A percentile compares a stretch with the other conserved stretches of the same genome.
phyloP scores from a whole-genome alignment of 768 basidiomycete genomes.

The Xerocomellus amylosporus region DNA sequence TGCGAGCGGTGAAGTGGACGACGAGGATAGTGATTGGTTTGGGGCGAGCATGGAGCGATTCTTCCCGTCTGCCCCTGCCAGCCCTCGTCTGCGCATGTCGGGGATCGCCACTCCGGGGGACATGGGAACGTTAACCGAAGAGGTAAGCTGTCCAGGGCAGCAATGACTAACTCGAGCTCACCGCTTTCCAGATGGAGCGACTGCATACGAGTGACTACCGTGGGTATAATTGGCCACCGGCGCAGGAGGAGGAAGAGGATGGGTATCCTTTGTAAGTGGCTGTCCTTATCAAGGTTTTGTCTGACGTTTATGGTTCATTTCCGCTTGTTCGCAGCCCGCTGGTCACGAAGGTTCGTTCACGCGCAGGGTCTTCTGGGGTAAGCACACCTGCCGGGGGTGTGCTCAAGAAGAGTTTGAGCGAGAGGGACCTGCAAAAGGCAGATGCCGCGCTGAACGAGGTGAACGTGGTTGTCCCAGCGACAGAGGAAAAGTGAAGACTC shows the following conservation, averaged over 20 bases:
- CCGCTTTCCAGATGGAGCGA: conserved; percentile 67
- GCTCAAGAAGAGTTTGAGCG: conserved; percentile 78
- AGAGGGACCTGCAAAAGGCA: conserved; percentile 81
- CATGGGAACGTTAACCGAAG: conserved; percentile 85
- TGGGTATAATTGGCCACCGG: conserved; percentile 53
- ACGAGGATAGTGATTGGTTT: conserved; percentile 38
- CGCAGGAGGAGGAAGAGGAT: conserved; percentile 80
- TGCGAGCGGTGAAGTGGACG: conserved; percentile 47
- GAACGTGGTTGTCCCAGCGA: too few relatives aligned
- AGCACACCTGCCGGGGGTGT: conserved; percentile 88
- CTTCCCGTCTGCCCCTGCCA: conserved; percentile 79
- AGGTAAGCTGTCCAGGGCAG: conserved; percentile 43
- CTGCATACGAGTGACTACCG: conserved; percentile 85
- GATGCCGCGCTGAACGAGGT: conserved; percentile 70
- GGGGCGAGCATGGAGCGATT: conserved; percentile 63
- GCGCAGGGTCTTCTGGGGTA: conserved; percentile 68
- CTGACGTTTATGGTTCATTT: conserved; percentile 6
- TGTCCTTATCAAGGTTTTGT: conserved; percentile 14
- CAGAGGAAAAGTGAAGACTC: too few relatives aligned
- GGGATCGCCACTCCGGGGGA: conserved; percentile 93
- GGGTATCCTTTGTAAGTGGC: conserved; percentile 79
- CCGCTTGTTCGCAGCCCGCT: conserved; percentile 55
- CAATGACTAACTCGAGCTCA: not conserved
- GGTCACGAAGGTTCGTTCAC: conserved; percentile 86
- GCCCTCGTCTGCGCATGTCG: conserved; percentile 68